Base-by-base conservation (phyloP, 257 asterid genomes). In the Rauvolfia tetraphylla region DNA sequence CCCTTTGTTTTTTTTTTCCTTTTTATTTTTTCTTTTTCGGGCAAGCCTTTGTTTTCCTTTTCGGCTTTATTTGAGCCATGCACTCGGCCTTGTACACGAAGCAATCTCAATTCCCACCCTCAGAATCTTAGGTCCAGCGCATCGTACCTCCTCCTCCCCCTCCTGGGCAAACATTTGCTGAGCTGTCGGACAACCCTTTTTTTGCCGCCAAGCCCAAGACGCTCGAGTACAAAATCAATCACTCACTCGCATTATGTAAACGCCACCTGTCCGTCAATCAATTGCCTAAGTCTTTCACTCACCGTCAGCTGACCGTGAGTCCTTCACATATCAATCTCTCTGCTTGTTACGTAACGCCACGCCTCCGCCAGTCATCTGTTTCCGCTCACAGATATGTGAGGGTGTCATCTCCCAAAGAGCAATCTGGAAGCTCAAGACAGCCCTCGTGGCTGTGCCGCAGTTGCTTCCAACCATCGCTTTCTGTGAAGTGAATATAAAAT, bases 401-500 rank as follows among this genome's bases (percentile, higher is more conserved):
- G 0, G 0, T 62, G 31, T 62, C 69, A 18, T 33, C 5, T 15
- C 69, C 42, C 6, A 27, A 10, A 31, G 3, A 1, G 18, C 65
- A 20, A 58, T 2, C 29, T 3, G 44, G 44, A 41, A 23, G 13
- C 7, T 25, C 23, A 20, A 22, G 46, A 41, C 78, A 75, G 42
- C 78, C 69, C 78, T 61, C 78, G 71, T 75, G 78, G 57, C 71
- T 71, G 61, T 62, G 33, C 78, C 44, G 71, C 76, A 18, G 23
- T 22, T 23, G 49, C 5, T 22, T 71, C 27, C 58, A 48, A 29
- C 73, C 22, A 8, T 71, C 63, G 20, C 63, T 49, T 34, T 51
- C 75, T 11, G 31, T 71, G 27, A 71, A 71, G 44, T n/a, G n/a
- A n/a, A n/a, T n/a, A n/a, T n/a, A n/a, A n/a, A n/a, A n/a, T n/a